Conservation (phyloP, 495 filamentous ascomycete species). For the Bryoglossum gracile region DNA sequence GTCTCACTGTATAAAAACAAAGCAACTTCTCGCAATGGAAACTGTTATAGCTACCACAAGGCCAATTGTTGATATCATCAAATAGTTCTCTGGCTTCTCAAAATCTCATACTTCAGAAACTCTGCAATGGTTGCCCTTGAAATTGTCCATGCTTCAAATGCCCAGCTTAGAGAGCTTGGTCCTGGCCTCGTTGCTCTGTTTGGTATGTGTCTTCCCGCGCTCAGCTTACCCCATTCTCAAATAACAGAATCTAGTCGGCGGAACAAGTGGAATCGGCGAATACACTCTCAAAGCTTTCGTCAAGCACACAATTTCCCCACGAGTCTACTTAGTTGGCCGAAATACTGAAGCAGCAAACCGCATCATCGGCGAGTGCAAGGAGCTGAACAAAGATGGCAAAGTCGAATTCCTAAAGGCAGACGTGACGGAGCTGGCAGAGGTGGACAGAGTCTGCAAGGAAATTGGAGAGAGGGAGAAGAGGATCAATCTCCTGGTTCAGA, state of each 20-base stretch:
- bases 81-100: too few species aligned
- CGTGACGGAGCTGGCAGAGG: constrained; percentile 24
- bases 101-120: too few species aligned
- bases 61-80: too few species aligned
- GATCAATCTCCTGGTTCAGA: constrained; percentile 28
- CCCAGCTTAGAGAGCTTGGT: constrained; percentile 34
- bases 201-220: constrained; percentile 26
- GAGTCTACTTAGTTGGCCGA: constrained; percentile 37
- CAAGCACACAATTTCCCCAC: constrained; percentile 27
- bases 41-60: too few species aligned
- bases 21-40: too few species aligned
- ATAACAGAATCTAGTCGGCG: constrained; percentile 30
- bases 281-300: constrained; percentile 36
- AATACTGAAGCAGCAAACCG: constrained; percentile 31
- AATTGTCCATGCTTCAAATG: constrained; percentile 34
- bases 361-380: constrained; percentile 30
- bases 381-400: constrained; percentile 23
- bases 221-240: not conserved
- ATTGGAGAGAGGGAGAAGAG: constrained; percentile 19
- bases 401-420: constrained; percentile 26
- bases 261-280: constrained; percentile 37
- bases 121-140: constrained; percentile 44
- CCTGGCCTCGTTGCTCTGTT: constrained; percentile 47
- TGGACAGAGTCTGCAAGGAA: constrained; percentile 27
- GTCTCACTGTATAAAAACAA: too few species aligned